These are phyloP conservation scores for Phytophthora meadii DNA, from an alignment of 352 stramenopile species.

Conservation along the genomic window DNA sequence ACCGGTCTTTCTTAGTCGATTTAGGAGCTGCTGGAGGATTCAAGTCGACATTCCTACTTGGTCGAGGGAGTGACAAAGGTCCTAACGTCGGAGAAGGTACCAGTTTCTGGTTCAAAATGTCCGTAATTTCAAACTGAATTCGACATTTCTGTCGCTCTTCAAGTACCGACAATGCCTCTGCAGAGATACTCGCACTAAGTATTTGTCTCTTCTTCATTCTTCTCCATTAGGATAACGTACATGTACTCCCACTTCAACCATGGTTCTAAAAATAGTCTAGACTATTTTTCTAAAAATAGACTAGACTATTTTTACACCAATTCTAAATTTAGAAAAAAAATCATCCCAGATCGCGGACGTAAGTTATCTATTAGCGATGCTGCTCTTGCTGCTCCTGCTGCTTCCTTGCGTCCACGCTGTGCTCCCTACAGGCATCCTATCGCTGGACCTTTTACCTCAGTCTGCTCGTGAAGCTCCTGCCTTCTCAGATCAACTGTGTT, in stretches of 20 bases:
- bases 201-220: conserved; percentile 20
- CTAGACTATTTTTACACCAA: too few relatives aligned
- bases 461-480: conserved; percentile 21
- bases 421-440: conserved; percentile 53
- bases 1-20: conserved; percentile 5
- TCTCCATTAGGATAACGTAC: too few relatives aligned
- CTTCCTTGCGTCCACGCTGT: conserved; percentile 35
- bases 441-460: conserved; percentile 45
- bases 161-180: conserved; percentile 28
- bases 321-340: too few relatives aligned
- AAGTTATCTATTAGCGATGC: conserved; percentile 12
- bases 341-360: too few relatives aligned
- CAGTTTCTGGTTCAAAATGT: conserved; percentile 36
- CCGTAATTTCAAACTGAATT: conserved; percentile 39
- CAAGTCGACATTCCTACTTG: conserved; percentile 5
- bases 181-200: conserved; percentile 49
- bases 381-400: conserved; percentile 22
- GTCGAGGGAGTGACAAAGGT: conserved; percentile 23
- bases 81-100: conserved; percentile 7
- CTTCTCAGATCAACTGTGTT: conserved; percentile 60
- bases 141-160: conserved; percentile 15
- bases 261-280: neutral
- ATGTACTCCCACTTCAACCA: too few relatives aligned
- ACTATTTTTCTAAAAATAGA: conserved; percentile 3
- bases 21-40: conserved; percentile 16